Evolutionary conservation across 2,329 filamentous ascomycete species (phyloP), one percentile per base, ranked within the genome.

Genomic region (Colletotrichum filicis): DNA sequence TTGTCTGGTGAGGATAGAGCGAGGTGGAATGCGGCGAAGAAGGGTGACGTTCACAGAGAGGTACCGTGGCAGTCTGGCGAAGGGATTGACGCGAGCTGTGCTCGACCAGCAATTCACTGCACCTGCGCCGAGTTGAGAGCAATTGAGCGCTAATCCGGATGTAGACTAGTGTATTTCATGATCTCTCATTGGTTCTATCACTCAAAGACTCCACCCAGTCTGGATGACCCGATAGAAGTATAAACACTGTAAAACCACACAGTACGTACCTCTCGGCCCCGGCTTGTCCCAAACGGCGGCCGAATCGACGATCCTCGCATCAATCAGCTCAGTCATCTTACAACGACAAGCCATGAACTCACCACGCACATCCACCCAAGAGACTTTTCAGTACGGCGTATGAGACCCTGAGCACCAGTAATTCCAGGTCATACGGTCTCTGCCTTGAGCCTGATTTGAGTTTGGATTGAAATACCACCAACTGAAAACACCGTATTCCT

Each of bases 31-130:
- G 61, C 28, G 66, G 53, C 42, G 59, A 42, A 56, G 30, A 28
- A 37, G 66, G 4, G 35, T 52, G 60, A 71, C 46, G 66, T 61
- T 73, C 59, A 60, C 32, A 55, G 22, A 49, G 55, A 53, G 55
- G 52, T 55, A 32, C 56, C 46, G 28, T 68, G 69, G 60, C 35
- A 37, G 70, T 46, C 70, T 30, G 35, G 56, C n/a, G 67, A 73
- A 73, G 67, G 71, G 71, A 73, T 71, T 73, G 71, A 73, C 61
- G 71, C 71, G 71, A 65, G 68, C 60, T 53, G n/a, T 72, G 59
- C 53, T 63, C 22, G 11, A 46, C 53, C 46, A 65, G 55, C 71
- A 66, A 66, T 57, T 26, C 22, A 63, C 19, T 71, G 56, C 62
- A 73, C 61, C 66, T 52, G 61, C 61, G 22, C 22, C 61, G 24